These are phyloP conservation scores for Pittosporum tobira DNA, from an alignment of 129 eudicot species.

Conservation along the genomic window DNA sequence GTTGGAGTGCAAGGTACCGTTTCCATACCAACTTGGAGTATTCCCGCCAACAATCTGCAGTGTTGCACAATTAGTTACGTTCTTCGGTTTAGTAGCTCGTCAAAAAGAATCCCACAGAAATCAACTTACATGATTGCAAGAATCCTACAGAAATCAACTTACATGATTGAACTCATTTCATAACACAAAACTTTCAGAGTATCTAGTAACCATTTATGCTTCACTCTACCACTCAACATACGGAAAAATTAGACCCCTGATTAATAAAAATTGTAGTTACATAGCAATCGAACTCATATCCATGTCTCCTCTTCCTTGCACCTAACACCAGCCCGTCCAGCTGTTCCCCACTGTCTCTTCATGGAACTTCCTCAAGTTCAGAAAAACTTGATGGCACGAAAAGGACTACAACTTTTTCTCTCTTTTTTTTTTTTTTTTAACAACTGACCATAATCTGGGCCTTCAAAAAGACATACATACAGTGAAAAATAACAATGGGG, in stretches of 20 bases:
- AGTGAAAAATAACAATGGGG: too few relatives aligned
- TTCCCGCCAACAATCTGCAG: slow-evolving; percentile 80
- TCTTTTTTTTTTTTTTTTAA: too few relatives aligned
- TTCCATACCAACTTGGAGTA: slow-evolving; percentile 36
- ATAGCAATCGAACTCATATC: too few relatives aligned
- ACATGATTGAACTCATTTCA: too few relatives aligned
- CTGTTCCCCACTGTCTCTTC: too few relatives aligned
- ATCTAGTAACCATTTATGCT: background rate
- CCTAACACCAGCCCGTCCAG: too few relatives aligned
- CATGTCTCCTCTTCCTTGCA: too few relatives aligned
- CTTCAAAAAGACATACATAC: background rate
- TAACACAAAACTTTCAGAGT: background rate
- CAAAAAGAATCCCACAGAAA: background rate
- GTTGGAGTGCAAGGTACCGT: slow-evolving; percentile 24
- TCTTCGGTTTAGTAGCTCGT: background rate
- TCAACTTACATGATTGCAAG: too few relatives aligned
- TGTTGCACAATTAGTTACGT: background rate
- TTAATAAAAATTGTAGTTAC: background rate
- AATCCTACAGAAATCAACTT: too few relatives aligned
- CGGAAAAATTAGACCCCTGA: background rate
- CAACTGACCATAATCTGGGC: background rate
- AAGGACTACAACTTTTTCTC: too few relatives aligned
- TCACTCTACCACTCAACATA: background rate
- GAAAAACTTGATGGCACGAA: too few relatives aligned
- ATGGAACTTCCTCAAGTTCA: too few relatives aligned